Evolutionary conservation across 495 filamentous ascomycete genomes (phyloP), one percentile per base, ranked within the genome.

Genomic region (Amorphotheca resinae): DNA sequence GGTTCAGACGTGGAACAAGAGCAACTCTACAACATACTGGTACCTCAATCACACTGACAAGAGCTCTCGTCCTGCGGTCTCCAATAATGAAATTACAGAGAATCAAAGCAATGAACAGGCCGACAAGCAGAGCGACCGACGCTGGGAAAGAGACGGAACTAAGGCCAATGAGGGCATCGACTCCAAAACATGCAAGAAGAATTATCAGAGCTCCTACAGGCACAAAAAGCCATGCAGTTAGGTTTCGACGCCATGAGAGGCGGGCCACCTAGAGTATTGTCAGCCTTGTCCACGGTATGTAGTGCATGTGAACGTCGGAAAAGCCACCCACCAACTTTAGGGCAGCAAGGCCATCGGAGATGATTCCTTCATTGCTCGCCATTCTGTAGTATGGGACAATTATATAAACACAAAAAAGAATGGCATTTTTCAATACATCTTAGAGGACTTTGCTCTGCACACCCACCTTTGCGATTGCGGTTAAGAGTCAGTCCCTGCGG

Each of bases 81-180:
- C 70, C 70, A 20, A 77, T 49, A 0, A 64, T 20, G 4, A 54
- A 22, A 47, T 72, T 64, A 18, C 53, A 64, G 5, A 61, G 22
- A 9, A 70, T 59, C 21, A 75, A 53, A 0, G 46, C 61, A 16
- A 66, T 51, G 49, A 72, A 73, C 11, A 74, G 54, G 22, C 67
- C 38, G 17, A 74, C 53, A 48, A 74, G 58, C 31, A 64, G 66
- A 3, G 71, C 65, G 5, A 75, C 70, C 14, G 68, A 70, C 18
- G 70, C 64, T 0, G 71, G 71, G 47, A 77, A 77, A 1, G 65
- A 59, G 2, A 73, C 59, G 9, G 63, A 60, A 42, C 63, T 64
- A 8, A 68, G 49, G 26, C 59, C 52, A 36, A 74, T 67, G n/a
- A 70, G 53, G 23, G 59, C 61, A 45, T 69, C 61, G 16, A 75